Evolutionary conservation across 257 asterid genomes (phyloP).

Genomic region (Nicotiana tomentosiformis): DNA sequence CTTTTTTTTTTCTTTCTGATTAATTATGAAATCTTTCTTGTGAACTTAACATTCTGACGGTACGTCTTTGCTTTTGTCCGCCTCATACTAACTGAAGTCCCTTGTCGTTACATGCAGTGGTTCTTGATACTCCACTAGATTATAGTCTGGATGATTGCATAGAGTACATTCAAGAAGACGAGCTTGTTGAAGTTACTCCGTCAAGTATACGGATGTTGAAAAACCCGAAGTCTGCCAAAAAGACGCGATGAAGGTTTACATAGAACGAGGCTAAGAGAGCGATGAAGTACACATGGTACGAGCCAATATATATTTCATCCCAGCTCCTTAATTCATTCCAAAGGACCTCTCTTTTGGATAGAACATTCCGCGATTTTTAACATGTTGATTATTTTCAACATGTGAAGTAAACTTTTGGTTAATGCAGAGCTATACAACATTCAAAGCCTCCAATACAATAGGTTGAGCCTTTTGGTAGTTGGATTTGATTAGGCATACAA

Average conservation of each 20-base stretch:
- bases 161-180: constrained; percentile 99
- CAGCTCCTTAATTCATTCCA: neutral
- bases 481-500: constrained; percentile 3
- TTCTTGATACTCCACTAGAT: constrained; percentile 77
- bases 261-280: neutral
- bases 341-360: neutral
- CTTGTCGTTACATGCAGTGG: constrained; percentile 40
- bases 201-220: constrained; percentile 86
- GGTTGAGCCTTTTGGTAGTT: constrained; percentile 8
- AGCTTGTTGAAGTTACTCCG: constrained; percentile 95
- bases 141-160: constrained; percentile 98
- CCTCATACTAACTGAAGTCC: constrained; percentile 8
- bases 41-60: neutral
- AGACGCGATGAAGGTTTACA: constrained; percentile 27
- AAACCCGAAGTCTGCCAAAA: constrained; percentile 60
- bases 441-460: neutral
- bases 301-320: neutral
- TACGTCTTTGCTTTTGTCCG: neutral
- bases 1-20: neutral
- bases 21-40: neutral
- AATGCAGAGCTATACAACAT: neutral
- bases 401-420: neutral
- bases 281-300: neutral
- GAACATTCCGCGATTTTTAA: neutral
- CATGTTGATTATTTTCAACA: neutral